Base-by-base conservation (phyloP, 2,329 filamentous ascomycete species). In the Claviceps maximensis region DNA sequence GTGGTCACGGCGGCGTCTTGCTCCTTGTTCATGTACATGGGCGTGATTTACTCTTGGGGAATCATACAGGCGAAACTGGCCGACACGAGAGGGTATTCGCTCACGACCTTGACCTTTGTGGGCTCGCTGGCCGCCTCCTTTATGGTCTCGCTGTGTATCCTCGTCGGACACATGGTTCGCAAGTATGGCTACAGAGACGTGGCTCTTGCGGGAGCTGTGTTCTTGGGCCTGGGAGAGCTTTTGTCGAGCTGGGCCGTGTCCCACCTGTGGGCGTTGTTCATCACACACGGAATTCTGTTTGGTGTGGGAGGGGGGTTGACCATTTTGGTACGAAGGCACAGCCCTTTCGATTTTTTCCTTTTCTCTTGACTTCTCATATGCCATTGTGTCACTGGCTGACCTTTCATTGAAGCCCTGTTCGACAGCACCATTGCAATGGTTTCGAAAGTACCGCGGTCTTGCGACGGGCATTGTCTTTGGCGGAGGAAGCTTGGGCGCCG, bases 401-500 rank as follows among this genome's bases (percentile, higher is more conserved):
- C 10, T 41, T 19, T 41, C 10, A 15, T 19, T 1, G 4, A 29
- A 63, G 61, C 59, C 62, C 5, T 59, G 56, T 36, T 61, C 62
- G 6, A 63, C 62, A 1, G 61, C 61, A 1, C 61, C 61, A 1
- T 52, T 63, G 36, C 55, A 58, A 31, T 57, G 61, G 55, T 63
- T 64, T 49, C 53, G 54, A 19, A 61, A 59, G n/a, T 58, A 58
- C 38, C 60, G 58, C 1, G 61, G 61, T n/a, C 55, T 64, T 9
- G 61, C 61, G 1, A 62, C 61, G 17, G 61, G 61, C 4, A 58
- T 63, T 38, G 61, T 63, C n/a, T 63, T 62, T 21, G 60, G 61
- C 4, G 61, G 58, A 6, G 60, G 60, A 2, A 62, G 61, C 19
- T 53, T 64, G 1, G 62, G 62, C 3, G 61, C 61, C 1, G 61